Evolutionary conservation across 805 yeast species (phyloP), one percentile per base, ranked within the genome.

Genomic region (Priceomyces haplophilus): DNA sequence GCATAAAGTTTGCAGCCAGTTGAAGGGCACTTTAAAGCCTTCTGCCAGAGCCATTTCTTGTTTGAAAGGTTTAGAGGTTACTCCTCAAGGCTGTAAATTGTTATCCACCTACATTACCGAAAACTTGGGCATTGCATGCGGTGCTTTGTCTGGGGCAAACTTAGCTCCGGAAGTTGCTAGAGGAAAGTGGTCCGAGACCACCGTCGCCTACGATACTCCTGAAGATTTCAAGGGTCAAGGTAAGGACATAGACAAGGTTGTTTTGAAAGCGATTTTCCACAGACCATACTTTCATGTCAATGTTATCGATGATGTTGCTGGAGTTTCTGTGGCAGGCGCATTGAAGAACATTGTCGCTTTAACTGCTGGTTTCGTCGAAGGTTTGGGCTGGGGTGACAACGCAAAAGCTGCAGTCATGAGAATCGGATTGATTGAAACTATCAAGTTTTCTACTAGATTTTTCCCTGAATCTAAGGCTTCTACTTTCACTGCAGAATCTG

Each of bases 351-450:
- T 93, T 41, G 91, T 91, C 49, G 99, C 99, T 29, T 73, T 89
- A 59, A 95, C 96, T 50, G 97, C 95, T 48, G 99, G 99, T 43
- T 87, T 93, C 61, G 98, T 91, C 49, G 96, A 88, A 67, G 99
- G 99, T 55, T 77, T 87, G 50, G 96, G 95, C 50, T 93, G 99
- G 99, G 99, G 99, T 65, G 96, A 89, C 68, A 93, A 93, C 64
- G 98, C 99, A 51, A 89, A 91, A 68, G 85, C 98, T 43, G 99
- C 98, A 34, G 83, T 93, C 56, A 95, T 91, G 90, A 80, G 99
- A 72, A 85, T 91, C 53, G 99, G 99, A 37, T 71, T 93, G 51
- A 78, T 84, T 58, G 99, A 93, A 72, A 88, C 86, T 59, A 85
- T 90, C 64, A 78, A 79, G 61, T 93, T 93, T 65, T 38, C 45